Evolutionary conservation across 2,329 filamentous ascomycete species (phyloP), one percentile per base, ranked within the genome.

Genomic region (Neodidymelliopsis sp.): DNA sequence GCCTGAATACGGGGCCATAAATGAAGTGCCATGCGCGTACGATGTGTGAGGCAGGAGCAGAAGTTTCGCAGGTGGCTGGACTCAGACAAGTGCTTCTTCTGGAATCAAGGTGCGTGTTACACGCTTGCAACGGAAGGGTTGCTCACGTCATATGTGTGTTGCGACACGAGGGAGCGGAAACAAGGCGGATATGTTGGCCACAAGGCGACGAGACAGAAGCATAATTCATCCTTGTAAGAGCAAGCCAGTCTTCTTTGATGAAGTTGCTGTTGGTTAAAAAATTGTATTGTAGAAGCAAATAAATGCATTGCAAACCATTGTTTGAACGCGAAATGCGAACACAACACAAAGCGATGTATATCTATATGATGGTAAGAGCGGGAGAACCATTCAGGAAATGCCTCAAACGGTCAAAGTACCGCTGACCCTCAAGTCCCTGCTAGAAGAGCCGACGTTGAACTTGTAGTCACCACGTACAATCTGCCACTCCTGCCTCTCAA

Each of bases 381-480:
- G n/a, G n/a, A n/a, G n/a, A n/a, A n/a, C n/a, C n/a, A n/a, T n/a
- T n/a, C n/a, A n/a, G n/a, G n/a, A n/a, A n/a, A n/a, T n/a, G n/a
- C n/a, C n/a, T n/a, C n/a, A 71, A 2, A 70, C 68, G 20, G 59
- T 67, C 27, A 73, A 63, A 53, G 66, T 70, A 3, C 66, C 63
- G 28, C 59, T 66, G 43, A 71, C 52, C 41, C 65, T 67, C 20
- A 72, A 53, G 55, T 73, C 71, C 55, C 70, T 69, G 33, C 67
- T 72, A 29, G 68, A 73, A 8, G 67, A 59, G 3, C 71, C 70
- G 15, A 73, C 68, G 36, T 44, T 59, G 4, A 74, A 55, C 2
- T 41, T 56, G 43, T 70, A 72, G 12, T 69, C 67, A 7, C 70
- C 71, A 27, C 52, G 61, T 2, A 69, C 67, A 25, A 74, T 61